Base-by-base conservation (phyloP, 2,329 filamentous ascomycete genomes). In the Sphaceloma murrayae region DNA sequence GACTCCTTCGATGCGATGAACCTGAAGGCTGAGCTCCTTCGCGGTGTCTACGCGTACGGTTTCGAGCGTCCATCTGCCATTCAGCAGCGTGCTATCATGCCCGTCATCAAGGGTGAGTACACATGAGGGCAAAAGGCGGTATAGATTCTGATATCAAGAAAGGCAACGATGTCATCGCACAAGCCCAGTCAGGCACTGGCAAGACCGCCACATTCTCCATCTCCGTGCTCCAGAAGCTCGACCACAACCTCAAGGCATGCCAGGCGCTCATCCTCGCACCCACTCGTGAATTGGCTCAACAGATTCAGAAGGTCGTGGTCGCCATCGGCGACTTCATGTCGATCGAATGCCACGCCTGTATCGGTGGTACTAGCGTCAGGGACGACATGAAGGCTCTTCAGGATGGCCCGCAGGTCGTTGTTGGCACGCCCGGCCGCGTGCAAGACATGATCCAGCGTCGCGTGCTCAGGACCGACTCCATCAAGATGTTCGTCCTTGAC, bases 151-250 rank as follows among this genome's bases (percentile, higher is more conserved):
- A 52, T 43, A 49, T n/a, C 7, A 13, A 17, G 33, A 49, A 59
- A 86, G 85, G 87, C 60, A 87, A 89, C 77, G 91, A 98, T 80
- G 91, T 98, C 63, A 98, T 98, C 67, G 91, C 93, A 54, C 91
- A 98, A 77, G 91, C 91, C 61, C 91, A 98, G 77, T 98, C 91
- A 59, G 91, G 91, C 77, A 98, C 91, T 67, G 91, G 91, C 74
- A 98, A 98, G 80, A 98, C 91, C 57, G 91, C 91, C 58, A 98
- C 91, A 58, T 98, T 98, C 81, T 96, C 91, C 61, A 94, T 98
- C 72, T 94, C 88, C 60, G 85, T 91, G 59, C 85, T 98, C 56
- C 91, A 98, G 78, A 95, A 95, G 80, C 85, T 98, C 70, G 91
- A 98, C 73, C 77, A 84, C 65, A 81, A 78, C 67, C 67, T 96